Evolutionary conservation across 1,284 basidiomycete genomes (phyloP), one percentile per base, ranked within the genome.

Genomic region (Butyriboletus appendiculatus): DNA sequence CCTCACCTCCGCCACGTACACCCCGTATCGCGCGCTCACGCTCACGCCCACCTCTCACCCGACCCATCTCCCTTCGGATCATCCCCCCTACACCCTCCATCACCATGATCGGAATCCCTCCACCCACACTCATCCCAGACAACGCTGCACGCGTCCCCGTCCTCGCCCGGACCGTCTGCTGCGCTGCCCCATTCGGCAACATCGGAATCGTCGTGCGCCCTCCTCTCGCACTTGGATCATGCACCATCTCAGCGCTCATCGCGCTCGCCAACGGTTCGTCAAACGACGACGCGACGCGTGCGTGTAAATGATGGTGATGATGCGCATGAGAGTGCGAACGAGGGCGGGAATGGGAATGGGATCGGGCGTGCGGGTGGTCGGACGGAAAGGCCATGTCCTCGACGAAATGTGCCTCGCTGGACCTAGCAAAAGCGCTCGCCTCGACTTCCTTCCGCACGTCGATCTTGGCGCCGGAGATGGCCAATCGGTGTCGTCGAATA

Each of bases 261-360:
- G 92, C 91, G 1, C 81, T 86, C 7, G 85, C 83, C 37, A 94
- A 77, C 0, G 89, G 89, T 59, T 87, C 87, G 66, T 93, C 89
- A 62, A 94, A 91, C 0, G 87, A 86, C 0, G 81, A 79, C 0
- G 80, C 74, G 10, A 33, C 49, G 1, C 43, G 50, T 45, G 30
- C 34, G 26, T 51, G 45, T 3, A n/a, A 5, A 20, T 41, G 46
- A 0, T 24, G 22, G 22, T 3, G 37, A 16, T 48, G 48, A 28
- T 10, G 28, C 0, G 8, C 22, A 5, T 22, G 57, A 2, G 48
- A 26, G 10, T 32, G 58, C 0, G 51, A 35, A 12, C 32, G 55
- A 0, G 48, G 18, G 12, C 35, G 58, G 5, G 59, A 48, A 8
- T 59, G 53, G 0, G 54, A 52, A 18, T 41, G 47, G 18, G 59